A percentile compares a stretch with the other conserved stretches of the same genome.
Evolutionary conservation across 1,284 basidiomycete species (phyloP).

Genomic region (Ceratobasidium papillatum): DNA sequence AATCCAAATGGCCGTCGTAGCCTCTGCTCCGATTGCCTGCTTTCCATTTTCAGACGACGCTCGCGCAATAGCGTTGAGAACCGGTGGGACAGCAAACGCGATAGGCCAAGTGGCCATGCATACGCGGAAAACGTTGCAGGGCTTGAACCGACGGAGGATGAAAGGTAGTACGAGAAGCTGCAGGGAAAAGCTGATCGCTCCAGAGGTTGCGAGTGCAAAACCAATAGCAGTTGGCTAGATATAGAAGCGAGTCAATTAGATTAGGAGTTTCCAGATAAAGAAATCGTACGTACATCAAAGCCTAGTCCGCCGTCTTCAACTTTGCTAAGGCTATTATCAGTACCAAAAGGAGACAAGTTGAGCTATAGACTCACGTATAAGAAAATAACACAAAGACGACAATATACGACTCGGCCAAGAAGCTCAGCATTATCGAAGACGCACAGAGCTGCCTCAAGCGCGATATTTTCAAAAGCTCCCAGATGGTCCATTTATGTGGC

Average conservation of each 20-base stretch:
- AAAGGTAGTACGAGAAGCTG: conserved; percentile 11
- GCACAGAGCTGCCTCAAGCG: conserved; percentile 19
- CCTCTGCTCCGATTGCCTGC: neutral
- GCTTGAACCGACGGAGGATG: conserved; percentile 15
- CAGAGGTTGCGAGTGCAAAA: conserved; percentile 19
- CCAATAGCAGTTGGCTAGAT: conserved; percentile 26
- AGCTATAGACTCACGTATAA: conserved; percentile 23
- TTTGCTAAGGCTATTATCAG: neutral
- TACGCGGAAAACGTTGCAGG: neutral
- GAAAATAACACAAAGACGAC: conserved; percentile 35
- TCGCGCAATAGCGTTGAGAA: conserved; percentile 37
- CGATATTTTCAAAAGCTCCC: conserved; percentile 25
- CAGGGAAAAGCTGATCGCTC: conserved; percentile 9
- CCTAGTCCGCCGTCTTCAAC: conserved; percentile 28
- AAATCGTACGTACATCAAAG: conserved; percentile 19
- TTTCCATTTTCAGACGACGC: conserved; percentile 15
- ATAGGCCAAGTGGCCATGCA: conserved; percentile 29
- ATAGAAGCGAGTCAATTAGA: neutral
- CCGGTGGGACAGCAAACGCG: conserved; percentile 33
- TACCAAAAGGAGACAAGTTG: neutral
- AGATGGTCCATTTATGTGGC: conserved; percentile 15
- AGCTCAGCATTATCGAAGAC: conserved; percentile 20
- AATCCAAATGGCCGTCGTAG: conserved; percentile 14
- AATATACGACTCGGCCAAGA: conserved; percentile 22
- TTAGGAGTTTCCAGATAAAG: neutral